Percentiles rank a stretch among this genome's conserved stretches.
Evolutionary conservation across 2,329 filamentous ascomycete species (phyloP).

Genomic region (Ceratocystis albifundus): DNA sequence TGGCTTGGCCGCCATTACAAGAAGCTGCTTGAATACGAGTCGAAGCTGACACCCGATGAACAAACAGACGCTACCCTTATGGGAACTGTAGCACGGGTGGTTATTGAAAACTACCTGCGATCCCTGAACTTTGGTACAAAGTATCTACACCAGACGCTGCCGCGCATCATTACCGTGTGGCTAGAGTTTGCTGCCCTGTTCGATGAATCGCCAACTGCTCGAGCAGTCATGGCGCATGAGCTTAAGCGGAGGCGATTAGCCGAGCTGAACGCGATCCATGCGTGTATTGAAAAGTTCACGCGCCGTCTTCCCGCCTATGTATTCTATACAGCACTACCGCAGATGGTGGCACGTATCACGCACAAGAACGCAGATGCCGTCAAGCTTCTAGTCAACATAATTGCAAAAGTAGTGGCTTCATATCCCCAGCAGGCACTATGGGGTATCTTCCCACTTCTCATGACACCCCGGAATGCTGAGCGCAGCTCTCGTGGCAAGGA

Average conservation of each 20-base stretch:
- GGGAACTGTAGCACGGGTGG: conserved; percentile 74
- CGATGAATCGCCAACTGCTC: conserved; percentile 45
- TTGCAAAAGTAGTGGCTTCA: conserved; percentile 72
- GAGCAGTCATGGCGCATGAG: conserved; percentile 38
- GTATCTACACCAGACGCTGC: conserved; percentile 89
- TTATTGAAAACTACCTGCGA: conserved; percentile 86
- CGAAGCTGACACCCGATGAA: conserved; percentile 60
- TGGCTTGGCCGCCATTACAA: conserved; percentile 96
- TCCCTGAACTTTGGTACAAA: conserved; percentile 84
- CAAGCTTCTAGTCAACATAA: conserved; percentile 63
- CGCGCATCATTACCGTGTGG: conserved; percentile 86
- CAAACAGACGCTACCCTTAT: conserved; percentile 65
- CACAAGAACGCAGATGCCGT: conserved; percentile 73
- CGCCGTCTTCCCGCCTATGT: conserved; percentile 59
- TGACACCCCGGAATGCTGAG: conserved; percentile 51
- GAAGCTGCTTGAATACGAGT: conserved; percentile 85
- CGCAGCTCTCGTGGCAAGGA: conserved; percentile 27
- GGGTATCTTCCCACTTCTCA: conserved; percentile 78
- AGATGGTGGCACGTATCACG: conserved; percentile 90
- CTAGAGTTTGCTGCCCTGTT: conserved; percentile 74
- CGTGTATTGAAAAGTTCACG: conserved; percentile 69
- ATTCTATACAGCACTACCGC: conserved; percentile 73
- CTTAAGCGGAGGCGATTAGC: conserved; percentile 47
- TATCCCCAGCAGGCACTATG: conserved; percentile 87
- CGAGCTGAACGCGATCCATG: conserved; percentile 58